Conservation (phyloP, 2,329 filamentous ascomycete genomes). For the Colletotrichum horii region DNA sequence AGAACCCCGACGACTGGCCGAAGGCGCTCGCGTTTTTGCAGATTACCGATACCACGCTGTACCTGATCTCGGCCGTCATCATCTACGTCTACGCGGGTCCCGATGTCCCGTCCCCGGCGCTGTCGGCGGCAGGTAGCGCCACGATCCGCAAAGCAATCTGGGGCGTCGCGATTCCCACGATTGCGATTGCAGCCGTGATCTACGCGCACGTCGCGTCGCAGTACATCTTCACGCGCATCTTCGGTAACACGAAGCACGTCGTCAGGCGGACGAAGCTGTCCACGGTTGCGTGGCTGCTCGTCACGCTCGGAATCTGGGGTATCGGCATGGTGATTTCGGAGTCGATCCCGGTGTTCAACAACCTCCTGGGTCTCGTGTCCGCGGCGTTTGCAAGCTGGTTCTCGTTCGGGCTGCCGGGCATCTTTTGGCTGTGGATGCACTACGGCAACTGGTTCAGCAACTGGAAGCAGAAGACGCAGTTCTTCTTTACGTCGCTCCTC, state of each 20-base stretch:
- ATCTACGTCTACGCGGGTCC: constrained; percentile 72
- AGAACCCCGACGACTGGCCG: constrained; percentile 63
- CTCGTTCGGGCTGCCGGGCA: constrained; percentile 54
- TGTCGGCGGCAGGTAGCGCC: constrained; percentile 61
- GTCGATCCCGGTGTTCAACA: constrained; percentile 72
- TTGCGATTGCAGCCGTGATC: constrained; percentile 74
- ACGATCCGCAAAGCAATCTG: constrained; percentile 68
- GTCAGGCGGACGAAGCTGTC: constrained; percentile 54
- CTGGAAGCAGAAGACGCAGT: constrained; percentile 34
- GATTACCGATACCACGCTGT: constrained; percentile 63
- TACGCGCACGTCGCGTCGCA: constrained; percentile 71
- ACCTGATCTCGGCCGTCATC: constrained; percentile 67
- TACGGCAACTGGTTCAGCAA: constrained; percentile 41
- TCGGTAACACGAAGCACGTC: constrained; percentile 62
- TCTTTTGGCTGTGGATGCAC: constrained; percentile 55
- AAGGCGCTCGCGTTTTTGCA: constrained; percentile 56
- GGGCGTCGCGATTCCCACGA: constrained; percentile 72
- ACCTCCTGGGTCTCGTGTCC: constrained; percentile 67
- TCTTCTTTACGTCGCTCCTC: constrained; percentile 33
- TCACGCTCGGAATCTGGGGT: constrained; percentile 61
- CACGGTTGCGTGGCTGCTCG: constrained; percentile 61
- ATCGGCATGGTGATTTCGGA: constrained; percentile 72
- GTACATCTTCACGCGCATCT: constrained; percentile 69
- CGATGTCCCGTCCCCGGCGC: constrained; percentile 67
- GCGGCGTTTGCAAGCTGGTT: constrained; percentile 73